A percentile compares a stretch with the other conserved stretches of the same genome.
phyloP scores from a whole-genome alignment of 352 stramenopile genomes.

The Globisporangium uncinulatum region DNA sequence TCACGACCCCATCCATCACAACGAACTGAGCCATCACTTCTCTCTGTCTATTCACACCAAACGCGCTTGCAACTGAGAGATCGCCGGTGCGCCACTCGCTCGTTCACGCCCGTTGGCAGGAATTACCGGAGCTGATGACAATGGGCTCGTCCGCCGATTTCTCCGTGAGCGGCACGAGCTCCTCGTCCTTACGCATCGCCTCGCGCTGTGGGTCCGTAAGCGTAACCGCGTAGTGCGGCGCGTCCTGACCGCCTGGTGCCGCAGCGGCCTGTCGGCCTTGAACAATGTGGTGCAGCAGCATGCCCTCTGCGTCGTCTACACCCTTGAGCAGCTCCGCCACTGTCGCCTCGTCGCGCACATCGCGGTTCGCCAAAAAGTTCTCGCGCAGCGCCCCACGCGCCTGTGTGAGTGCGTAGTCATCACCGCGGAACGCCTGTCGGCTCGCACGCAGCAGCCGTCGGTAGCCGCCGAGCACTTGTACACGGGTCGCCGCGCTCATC shows the following conservation, averaged over 20 bases:
- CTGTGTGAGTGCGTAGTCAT: conserved; percentile 57
- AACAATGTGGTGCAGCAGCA: conserved; percentile 86
- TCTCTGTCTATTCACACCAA: not conserved
- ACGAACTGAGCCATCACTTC: not conserved
- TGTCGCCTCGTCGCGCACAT: conserved; percentile 45
- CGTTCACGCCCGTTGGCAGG: conserved; percentile 52
- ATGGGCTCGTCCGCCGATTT: conserved; percentile 66
- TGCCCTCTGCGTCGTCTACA: conserved; percentile 76
- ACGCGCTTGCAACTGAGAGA: not conserved
- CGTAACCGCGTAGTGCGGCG: conserved; percentile 60
- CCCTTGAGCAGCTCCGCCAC: conserved; percentile 58
- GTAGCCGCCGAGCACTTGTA: conserved; percentile 72
- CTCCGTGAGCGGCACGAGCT: conserved; percentile 71
- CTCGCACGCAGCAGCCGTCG: conserved; percentile 69
- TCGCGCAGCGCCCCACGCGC: conserved; percentile 55
- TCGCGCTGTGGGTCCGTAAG: conserved; percentile 75
- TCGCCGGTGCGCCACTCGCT: not conserved
- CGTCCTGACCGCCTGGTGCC: conserved; percentile 9
- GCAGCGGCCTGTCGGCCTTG: conserved; percentile 56
- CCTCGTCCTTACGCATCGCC: conserved; percentile 79
- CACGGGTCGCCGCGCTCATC: conserved; percentile 36
- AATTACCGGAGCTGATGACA: conserved; percentile 78
- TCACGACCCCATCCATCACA: too few relatives aligned
- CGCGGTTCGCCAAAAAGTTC: conserved; percentile 59
- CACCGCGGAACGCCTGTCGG: conserved; percentile 63